Evolutionary conservation across 2,329 filamentous ascomycete species (phyloP), one percentile per base, ranked within the genome.

Genomic region (Botrytis aclada): DNA sequence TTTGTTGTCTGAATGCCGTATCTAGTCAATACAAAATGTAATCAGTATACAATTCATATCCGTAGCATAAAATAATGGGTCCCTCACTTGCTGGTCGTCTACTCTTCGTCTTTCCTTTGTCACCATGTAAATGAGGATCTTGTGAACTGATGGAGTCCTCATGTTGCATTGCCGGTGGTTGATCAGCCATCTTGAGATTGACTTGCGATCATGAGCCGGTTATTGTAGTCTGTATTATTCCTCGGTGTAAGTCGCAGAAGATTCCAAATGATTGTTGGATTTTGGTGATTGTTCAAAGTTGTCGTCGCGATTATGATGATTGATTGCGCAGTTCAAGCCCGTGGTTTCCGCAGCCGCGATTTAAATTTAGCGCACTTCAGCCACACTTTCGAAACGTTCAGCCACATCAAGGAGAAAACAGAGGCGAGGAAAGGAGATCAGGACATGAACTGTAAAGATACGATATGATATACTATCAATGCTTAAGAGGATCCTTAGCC

Each of bases 1-100:
- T 91, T 84, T 99, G 96, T 82, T 99, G 96, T 79, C 96, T 89
- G 82, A 98, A 99, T 18, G 96, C 96, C 74, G 95, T 98, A 85
- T 98, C 94, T 97, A 80, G 72, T 69, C 51, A 64, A 74, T 76
- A 62, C 41, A 73, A 58, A 54, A 10, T 65, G 65, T 61, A 4
- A 72, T 80, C 72, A 78, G 76, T 74, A 64, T 72, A 72, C 69
- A 56, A 58, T 43, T 74, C 61, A 76, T 61, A 51, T 69, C 34
- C 70, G 60, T 64, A 47, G 60, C 51, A 72, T 71, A 29, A 61
- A 74, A 74, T 71, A 5, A 20, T 74, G 72, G 62, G 43, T 69
- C 72, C 83, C 86, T 83, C 81, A 97, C 94, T 98, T 78, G 94
- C 93, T 78, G 95, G 95, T 84, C 94, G 91, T 83, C 93, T 91